Evolutionary conservation across 768 basidiomycete species (phyloP).

Genomic region (Sutorius australiensis): DNA sequence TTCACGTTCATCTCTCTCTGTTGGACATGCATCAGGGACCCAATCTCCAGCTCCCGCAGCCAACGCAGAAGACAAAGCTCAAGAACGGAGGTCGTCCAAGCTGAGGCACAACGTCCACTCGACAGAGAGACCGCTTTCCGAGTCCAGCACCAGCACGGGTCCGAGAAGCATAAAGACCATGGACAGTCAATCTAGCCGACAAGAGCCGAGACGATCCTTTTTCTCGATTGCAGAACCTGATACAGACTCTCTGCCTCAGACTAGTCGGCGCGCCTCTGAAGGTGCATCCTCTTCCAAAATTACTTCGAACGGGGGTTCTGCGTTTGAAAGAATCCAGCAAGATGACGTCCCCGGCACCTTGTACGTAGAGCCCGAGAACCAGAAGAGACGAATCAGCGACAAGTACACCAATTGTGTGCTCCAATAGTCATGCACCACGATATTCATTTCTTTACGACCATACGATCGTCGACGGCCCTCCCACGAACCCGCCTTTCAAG

Average conservation of each 20-base stretch:
- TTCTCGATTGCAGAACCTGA: constrained; percentile 33
- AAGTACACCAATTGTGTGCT: constrained; percentile 25
- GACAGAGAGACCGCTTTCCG: constrained; percentile 52
- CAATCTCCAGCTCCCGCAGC: constrained; percentile 28
- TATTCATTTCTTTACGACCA: background rate
- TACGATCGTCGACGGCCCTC: constrained; percentile 1
- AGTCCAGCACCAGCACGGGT: constrained; percentile 56
- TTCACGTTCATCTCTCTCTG: constrained; percentile 55
- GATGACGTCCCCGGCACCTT: constrained; percentile 8
- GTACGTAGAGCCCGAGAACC: constrained; percentile 15
- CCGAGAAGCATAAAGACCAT: constrained; percentile 58
- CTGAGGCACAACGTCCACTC: constrained; percentile 35
- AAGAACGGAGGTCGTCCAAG: constrained; percentile 34
- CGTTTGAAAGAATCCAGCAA: constrained; percentile 6
- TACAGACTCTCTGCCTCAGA: constrained; percentile 16
- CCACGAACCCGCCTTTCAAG: background rate
- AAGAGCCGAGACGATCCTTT: constrained; percentile 36
- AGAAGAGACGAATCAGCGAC: constrained; percentile 29
- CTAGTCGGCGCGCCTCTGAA: constrained; percentile 19
- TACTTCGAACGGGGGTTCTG: constrained; percentile 6
- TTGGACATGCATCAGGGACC: constrained; percentile 32
- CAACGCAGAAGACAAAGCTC: constrained; percentile 19
- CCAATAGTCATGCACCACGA: constrained; percentile 17
- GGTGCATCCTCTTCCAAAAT: constrained; percentile 15
- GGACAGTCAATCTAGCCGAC: constrained; percentile 41